Evolutionary conservation across 768 basidiomycete species (phyloP), one percentile per base, ranked within the genome.

Genomic region (Naematelia aurantialba): DNA sequence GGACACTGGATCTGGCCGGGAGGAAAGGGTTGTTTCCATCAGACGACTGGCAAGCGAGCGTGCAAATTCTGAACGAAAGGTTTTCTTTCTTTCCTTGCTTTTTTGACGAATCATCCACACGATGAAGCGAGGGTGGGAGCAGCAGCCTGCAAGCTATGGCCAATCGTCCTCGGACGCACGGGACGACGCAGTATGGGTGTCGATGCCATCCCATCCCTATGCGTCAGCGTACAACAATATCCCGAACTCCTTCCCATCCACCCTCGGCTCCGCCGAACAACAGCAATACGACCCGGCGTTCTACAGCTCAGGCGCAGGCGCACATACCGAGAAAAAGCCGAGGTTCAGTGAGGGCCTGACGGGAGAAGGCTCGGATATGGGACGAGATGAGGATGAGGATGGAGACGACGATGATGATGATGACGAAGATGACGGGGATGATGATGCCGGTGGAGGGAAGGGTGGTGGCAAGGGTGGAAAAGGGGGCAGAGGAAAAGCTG

Each of bases 351-450:
- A 60, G 29, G 52, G 46, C 2, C 42, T 58, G 5, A 67, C 53
- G 3, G 53, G 21, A n/a, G 70, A 68, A 25, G 59, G 34, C 22
- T 24, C 27, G 58, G 26, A 55, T 55, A 27, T 48, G 42, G 30
- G 57, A 50, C 17, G 55, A 26, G 60, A 61, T 22, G 63, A 56
- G 14, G 59, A 58, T 14, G 52, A 58, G 4, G 69, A 62, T 13
- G 59, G 29, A n/a, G 72, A 72, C 22, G 63, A 58, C 19, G 73
- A 72, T 47, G 62, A 61, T 14, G 66, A 76, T 8, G 72, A 70
- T 17, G 69, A 68, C 25, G 72, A 71, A n/a, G 69, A 66, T 24
- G 72, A 70, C 12, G 61, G 67, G 34, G 68, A 70, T 17, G 68
- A 71, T 55, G 65, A 61, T 39, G 34, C 17, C 17, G 34, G 34